phyloP scores from a whole-genome alignment of 2,329 filamentous ascomycete species.

The Xylaria sp. region DNA sequence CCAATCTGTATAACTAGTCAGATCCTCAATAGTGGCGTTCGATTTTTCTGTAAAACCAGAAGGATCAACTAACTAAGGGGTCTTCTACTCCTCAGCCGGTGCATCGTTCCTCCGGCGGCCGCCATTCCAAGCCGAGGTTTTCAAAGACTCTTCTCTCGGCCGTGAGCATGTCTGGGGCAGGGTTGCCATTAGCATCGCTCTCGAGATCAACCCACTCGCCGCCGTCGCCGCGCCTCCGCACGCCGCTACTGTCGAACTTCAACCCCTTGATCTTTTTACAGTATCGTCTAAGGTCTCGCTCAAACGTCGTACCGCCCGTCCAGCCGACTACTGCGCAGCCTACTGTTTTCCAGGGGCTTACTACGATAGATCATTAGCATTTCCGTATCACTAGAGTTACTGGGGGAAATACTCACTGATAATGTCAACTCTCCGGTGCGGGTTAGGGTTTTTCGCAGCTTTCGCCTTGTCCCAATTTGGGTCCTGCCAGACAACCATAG shows the following conservation, averaged over 20 bases:
- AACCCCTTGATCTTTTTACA: conserved; percentile 76
- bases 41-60: too few relatives aligned
- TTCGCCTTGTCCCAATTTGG: conserved; percentile 59
- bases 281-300: conserved; percentile 85
- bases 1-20: neutral
- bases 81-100: conserved; percentile 55
- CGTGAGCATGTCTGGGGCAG: conserved; percentile 72
- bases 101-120: conserved; percentile 73
- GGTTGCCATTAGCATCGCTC: conserved; percentile 60
- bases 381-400: neutral
- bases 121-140: conserved; percentile 76
- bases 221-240: conserved; percentile 74
- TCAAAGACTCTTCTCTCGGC: conserved; percentile 86
- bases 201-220: conserved; percentile 74
- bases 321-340: conserved; percentile 91
- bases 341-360: conserved; percentile 87
- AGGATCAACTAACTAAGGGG: too few relatives aligned
- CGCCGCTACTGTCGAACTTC: conserved; percentile 93
- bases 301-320: conserved; percentile 89
- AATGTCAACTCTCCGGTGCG: conserved; percentile 89
- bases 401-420: conserved; percentile 58
- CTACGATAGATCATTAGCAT: conserved; percentile 39
- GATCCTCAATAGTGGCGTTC: too few relatives aligned
- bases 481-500: conserved; percentile 91
- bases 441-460: conserved; percentile 71